A percentile compares a stretch with the other conserved stretches of the same genome.
phyloP scores from a whole-genome alignment of 2,329 filamentous ascomycete species.

The Trichoderma atrobrunneum region DNA sequence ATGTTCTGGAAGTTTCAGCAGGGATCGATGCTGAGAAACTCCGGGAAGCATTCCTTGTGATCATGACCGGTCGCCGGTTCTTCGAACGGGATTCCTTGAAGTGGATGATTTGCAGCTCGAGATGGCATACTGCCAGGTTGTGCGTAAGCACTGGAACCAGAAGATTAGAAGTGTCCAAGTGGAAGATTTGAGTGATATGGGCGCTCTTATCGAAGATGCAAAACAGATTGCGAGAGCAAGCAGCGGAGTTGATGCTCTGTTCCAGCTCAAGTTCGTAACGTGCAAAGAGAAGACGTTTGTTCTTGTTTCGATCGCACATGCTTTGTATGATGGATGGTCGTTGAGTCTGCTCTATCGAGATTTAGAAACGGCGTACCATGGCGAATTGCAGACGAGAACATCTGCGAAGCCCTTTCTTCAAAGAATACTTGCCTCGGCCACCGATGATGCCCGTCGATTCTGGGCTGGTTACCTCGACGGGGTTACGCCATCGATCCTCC shows the following conservation, averaged over 20 bases:
- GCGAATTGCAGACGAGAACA: constrained; percentile 40
- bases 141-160: constrained; percentile 32
- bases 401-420: constrained; percentile 52
- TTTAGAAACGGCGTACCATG: constrained; percentile 62
- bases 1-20: constrained; percentile 62
- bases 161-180: constrained; percentile 24
- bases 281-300: constrained; percentile 41
- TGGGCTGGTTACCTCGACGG: constrained; percentile 69
- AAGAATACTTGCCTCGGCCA: constrained; percentile 24
- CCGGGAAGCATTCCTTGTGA: constrained; percentile 57
- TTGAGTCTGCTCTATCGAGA: constrained; percentile 71
- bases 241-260: constrained; percentile 39
- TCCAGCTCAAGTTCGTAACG: constrained; percentile 48
- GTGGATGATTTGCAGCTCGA: constrained; percentile 59
- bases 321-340: constrained; percentile 87
- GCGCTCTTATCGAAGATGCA: constrained; percentile 36
- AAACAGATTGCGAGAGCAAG: constrained; percentile 36
- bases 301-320: constrained; percentile 75
- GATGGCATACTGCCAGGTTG: constrained; percentile 49
- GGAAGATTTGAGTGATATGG: constrained; percentile 33
- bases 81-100: constrained; percentile 71
- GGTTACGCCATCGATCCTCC: constrained; percentile 37
- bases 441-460: constrained; percentile 46
- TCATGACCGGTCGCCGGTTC: constrained; percentile 64
- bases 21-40: constrained; percentile 56